These are phyloP conservation scores for Nepenthes mirabilis DNA, from an alignment of 148 eudicot genomes.

Conservation along the genomic window DNA sequence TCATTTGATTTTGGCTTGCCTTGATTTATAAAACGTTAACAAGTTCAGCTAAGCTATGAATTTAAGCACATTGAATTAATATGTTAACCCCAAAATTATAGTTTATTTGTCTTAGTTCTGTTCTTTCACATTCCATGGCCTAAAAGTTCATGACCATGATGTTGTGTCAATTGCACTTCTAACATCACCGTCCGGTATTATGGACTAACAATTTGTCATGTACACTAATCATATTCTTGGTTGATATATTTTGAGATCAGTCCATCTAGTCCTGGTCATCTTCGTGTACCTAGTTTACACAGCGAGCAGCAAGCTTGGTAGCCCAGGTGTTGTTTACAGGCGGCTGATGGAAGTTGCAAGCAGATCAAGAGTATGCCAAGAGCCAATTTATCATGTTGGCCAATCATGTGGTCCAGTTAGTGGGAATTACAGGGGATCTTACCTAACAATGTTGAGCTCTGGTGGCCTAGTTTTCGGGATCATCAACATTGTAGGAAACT, in stretches of 20 bases:
- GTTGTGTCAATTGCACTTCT: too few relatives aligned
- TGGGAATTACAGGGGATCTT: slow-evolving; percentile 83
- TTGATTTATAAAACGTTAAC: too few relatives aligned
- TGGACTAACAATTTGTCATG: too few relatives aligned
- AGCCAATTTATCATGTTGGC: slow-evolving; percentile 56
- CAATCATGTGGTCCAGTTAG: slow-evolving; percentile 87
- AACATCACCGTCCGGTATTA: too few relatives aligned
- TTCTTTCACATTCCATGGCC: too few relatives aligned
- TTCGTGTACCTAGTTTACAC: slow-evolving; percentile 90
- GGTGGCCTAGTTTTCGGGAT: slow-evolving; percentile 88
- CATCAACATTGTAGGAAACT: slow-evolving; percentile 87
- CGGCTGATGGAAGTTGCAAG: slow-evolving; percentile 69
- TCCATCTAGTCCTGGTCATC: slow-evolving; percentile 78
- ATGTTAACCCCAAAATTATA: too few relatives aligned
- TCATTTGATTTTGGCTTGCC: too few relatives aligned
- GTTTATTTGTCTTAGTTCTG: too few relatives aligned
- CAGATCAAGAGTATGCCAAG: slow-evolving; percentile 60
- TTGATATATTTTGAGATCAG: slow-evolving; percentile 19
- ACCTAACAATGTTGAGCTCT: slow-evolving; percentile 86
- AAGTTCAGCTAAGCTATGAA: too few relatives aligned
- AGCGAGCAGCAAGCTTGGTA: slow-evolving; percentile 72
- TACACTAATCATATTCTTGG: too few relatives aligned
- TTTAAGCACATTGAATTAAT: too few relatives aligned
- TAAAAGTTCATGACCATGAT: too few relatives aligned
- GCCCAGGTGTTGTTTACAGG: slow-evolving; percentile 64